Evolutionary conservation across 306 rosid species (phyloP).

Genomic region (Prosopis cineraria): DNA sequence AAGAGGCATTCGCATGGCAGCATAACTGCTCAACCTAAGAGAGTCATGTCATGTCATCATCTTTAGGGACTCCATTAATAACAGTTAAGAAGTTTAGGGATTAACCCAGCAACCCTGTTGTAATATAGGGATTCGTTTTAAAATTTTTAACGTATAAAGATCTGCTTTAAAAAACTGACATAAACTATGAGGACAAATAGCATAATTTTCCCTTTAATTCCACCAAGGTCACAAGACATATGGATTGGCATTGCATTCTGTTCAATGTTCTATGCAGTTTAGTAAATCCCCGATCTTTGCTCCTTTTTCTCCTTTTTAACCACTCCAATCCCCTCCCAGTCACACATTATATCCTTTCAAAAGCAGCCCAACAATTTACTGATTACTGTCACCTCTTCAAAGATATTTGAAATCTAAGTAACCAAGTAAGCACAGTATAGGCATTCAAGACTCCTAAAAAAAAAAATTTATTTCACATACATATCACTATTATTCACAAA

Average conservation of each 20-base stretch:
- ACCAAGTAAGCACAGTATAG: not conserved
- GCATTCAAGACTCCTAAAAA: not conserved
- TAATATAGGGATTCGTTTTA: too few relatives aligned
- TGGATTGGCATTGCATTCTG: slow-evolving; percentile 16
- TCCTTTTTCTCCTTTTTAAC: not conserved
- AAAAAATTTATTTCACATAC: not conserved
- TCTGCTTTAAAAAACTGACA: too few relatives aligned
- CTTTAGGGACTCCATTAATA: too few relatives aligned
- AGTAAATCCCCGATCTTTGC: not conserved
- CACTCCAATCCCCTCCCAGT: not conserved
- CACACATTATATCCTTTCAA: not conserved
- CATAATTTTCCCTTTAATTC: too few relatives aligned
- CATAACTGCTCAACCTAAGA: too few relatives aligned
- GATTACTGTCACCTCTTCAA: not conserved
- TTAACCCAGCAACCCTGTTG: too few relatives aligned
- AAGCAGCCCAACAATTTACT: not conserved
- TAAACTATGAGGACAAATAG: too few relatives aligned
- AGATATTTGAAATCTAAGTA: not conserved
- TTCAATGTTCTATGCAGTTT: not conserved
- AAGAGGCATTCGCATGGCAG: too few relatives aligned
- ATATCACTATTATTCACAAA: not conserved
- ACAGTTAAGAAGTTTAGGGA: too few relatives aligned
- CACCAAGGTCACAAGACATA: slow-evolving; percentile 21
- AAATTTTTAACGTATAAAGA: too few relatives aligned
- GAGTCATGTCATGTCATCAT: too few relatives aligned